These are phyloP conservation scores for Russula vinacea DNA, from an alignment of 768 basidiomycete species.

Conservation along the genomic window DNA sequence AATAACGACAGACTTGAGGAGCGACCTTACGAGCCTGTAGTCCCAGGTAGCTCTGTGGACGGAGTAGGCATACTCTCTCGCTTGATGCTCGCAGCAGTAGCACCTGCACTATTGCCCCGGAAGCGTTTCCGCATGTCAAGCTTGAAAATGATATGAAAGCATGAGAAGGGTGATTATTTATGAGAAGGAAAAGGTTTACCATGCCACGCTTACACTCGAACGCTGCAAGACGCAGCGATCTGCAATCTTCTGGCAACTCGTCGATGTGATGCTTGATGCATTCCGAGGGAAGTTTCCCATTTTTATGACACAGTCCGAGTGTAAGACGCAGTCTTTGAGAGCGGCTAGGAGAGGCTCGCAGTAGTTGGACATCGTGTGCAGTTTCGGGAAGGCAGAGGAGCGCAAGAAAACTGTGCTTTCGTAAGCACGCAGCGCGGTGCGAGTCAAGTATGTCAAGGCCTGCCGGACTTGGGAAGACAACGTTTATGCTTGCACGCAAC, in stretches of 20 bases:
- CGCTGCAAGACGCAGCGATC: constrained; percentile 71
- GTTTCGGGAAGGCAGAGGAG: too few species aligned
- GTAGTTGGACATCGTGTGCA: constrained; percentile 62
- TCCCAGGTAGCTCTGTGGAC: constrained; percentile 10
- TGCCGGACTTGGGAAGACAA: background rate
- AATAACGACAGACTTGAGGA: background rate
- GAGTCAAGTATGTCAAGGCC: too few species aligned
- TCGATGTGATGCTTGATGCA: constrained; percentile 73
- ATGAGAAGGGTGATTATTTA: constrained; percentile 6
- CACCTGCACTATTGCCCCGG: constrained; percentile 64
- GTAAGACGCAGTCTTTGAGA: constrained; percentile 79
- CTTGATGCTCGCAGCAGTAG: constrained; percentile 32
- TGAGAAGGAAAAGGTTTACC: constrained; percentile 46
- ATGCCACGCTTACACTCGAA: constrained; percentile 91
- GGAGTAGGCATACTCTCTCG: constrained; percentile 2
- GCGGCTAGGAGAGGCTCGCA: constrained; percentile 74
- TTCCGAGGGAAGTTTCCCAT: constrained; percentile 76
- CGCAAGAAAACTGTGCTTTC: background rate
- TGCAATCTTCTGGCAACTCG: constrained; percentile 79
- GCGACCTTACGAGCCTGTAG: background rate
- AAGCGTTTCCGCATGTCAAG: constrained; percentile 84
- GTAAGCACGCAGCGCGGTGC: background rate
- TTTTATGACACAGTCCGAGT: constrained; percentile 84
- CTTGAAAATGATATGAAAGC: constrained; percentile 38
- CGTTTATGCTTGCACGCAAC: constrained; percentile 17